Percentiles rank a stretch among this genome's conserved stretches.
Evolutionary conservation across 129 eudicot species (phyloP).

Genomic region (Flaveria trinervia): DNA sequence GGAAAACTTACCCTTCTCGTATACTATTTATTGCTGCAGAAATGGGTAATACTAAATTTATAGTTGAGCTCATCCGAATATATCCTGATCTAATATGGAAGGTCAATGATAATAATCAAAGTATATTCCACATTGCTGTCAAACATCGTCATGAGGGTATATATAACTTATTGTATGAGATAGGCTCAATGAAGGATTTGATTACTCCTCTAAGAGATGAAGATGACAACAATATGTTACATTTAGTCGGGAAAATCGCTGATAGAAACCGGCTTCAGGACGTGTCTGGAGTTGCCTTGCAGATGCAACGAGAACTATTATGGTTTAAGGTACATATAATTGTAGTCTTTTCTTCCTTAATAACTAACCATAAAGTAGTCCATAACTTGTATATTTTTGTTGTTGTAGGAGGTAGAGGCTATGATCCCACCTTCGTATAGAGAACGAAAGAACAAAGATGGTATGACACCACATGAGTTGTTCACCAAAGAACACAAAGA

Average conservation of each 20-base stretch:
- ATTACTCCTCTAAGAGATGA: constrained; percentile 41
- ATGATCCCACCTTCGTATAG: constrained; percentile 41
- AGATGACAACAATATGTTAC: constrained; percentile 47
- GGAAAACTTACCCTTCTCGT: constrained; percentile 36
- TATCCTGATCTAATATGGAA: constrained; percentile 68
- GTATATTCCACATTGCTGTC: constrained; percentile 55
- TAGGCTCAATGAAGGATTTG: constrained; percentile 49
- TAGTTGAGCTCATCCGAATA: constrained; percentile 40
- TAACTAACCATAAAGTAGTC: not conserved
- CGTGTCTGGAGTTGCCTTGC: constrained; percentile 56
- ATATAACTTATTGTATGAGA: constrained; percentile 48
- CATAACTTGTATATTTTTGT: not conserved
- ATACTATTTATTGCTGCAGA: constrained; percentile 51
- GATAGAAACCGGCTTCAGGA: constrained; percentile 37
- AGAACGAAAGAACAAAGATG: constrained; percentile 42
- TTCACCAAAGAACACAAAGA: constrained; percentile 50
- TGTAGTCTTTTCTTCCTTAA: not conserved
- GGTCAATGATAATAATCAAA: constrained; percentile 47
- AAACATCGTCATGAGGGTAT: constrained; percentile 50
- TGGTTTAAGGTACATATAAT: constrained; percentile 49
- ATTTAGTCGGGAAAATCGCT: constrained; percentile 49
- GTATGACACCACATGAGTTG: constrained; percentile 43
- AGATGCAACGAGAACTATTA: constrained; percentile 51
- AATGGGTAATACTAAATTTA: constrained; percentile 47
- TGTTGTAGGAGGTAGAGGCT: constrained; percentile 50